Evolutionary conservation across 2,329 filamentous ascomycete species (phyloP), one percentile per base, ranked within the genome.

Genomic region (Metarhizium brunneum): DNA sequence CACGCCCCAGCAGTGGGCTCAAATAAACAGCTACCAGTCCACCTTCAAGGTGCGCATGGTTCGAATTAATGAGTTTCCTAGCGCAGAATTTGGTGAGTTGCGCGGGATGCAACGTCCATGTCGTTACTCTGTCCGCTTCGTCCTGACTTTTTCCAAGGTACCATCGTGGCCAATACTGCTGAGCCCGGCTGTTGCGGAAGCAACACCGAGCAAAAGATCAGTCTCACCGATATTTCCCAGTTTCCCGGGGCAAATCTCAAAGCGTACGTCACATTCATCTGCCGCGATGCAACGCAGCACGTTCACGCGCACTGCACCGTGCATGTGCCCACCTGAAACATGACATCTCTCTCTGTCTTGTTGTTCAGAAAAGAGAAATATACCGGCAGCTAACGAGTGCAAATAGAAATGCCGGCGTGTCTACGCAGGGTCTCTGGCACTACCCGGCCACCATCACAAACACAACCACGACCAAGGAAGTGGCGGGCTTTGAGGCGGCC

Each of bases 11-110:
- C 82, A 85, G 70, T 83, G 78, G 79, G 71, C 76, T 35, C 63
- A 73, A 50, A 65, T 85, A 2, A 82, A 80, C 60, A 71, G 73
- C 50, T 85, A 85, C 61, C 82, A 85, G 65, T 71, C 72, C 2
- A 68, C 68, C 30, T 85, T 83, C 59, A 78, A 80, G 20, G 78
- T 82, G 13, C 75, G 82, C 32, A 81, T 85, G 79, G 80, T 84
- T 35, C 78, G 82, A 50, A 68, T 82, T 20, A 80, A 84, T 62
- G 79, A 78, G 6, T 83, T 75, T 60, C 82, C 82, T 6, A 73
- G 73, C 6, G 65, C 75, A 14, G 72, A 75, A 10, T 80, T 75
- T 62, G 79, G 80, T 62, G 68, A 70, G 60, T 65, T 18, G 20
- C 25, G 2, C 3, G n/a, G 20, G 13, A 32, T 42, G 20, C 25